These are phyloP conservation scores for Zarea fungicola DNA, from an alignment of 2,329 filamentous ascomycete genomes.

Conservation along the genomic window DNA sequence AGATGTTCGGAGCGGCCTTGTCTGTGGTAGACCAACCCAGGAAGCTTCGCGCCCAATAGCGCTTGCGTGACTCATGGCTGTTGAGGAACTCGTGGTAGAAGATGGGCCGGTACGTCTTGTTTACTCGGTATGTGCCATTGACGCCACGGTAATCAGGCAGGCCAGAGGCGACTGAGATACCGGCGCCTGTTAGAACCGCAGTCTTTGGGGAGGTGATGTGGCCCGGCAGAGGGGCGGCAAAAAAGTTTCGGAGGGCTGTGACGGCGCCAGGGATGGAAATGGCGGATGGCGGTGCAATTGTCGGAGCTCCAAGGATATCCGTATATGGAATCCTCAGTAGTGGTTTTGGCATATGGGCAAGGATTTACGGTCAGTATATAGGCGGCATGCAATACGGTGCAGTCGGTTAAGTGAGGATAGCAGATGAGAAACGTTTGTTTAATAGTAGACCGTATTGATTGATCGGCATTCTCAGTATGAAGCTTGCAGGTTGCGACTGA, in stretches of 20 bases:
- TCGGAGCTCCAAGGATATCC: constrained; percentile 69
- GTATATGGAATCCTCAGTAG: constrained; percentile 90
- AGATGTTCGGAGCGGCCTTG: constrained; percentile 71
- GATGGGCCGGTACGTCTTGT: constrained; percentile 84
- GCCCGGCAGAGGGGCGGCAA: constrained; percentile 54
- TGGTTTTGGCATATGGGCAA: constrained; percentile 55
- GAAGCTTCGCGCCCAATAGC: constrained; percentile 95
- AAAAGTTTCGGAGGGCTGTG: constrained; percentile 70
- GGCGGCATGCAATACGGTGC: no score
- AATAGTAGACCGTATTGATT: no score
- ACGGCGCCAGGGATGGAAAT: constrained; percentile 67
- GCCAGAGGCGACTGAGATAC: constrained; percentile 88
- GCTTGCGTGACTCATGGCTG: constrained; percentile 77
- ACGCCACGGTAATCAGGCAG: constrained; percentile 87
- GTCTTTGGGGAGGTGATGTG: constrained; percentile 40
- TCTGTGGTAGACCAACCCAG: constrained; percentile 83
- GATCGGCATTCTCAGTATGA: no score
- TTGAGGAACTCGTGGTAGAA: constrained; percentile 86
- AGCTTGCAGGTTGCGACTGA: no score
- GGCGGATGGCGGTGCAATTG: constrained; percentile 68
- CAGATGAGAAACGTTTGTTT: no score
- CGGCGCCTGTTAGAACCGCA: constrained; percentile 68
- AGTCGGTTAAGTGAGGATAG: no score
- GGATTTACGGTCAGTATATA: background rate
- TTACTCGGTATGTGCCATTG: constrained; percentile 88